Conservation (phyloP, 345 rosid genomes). For the Laguncularia racemosa region DNA sequence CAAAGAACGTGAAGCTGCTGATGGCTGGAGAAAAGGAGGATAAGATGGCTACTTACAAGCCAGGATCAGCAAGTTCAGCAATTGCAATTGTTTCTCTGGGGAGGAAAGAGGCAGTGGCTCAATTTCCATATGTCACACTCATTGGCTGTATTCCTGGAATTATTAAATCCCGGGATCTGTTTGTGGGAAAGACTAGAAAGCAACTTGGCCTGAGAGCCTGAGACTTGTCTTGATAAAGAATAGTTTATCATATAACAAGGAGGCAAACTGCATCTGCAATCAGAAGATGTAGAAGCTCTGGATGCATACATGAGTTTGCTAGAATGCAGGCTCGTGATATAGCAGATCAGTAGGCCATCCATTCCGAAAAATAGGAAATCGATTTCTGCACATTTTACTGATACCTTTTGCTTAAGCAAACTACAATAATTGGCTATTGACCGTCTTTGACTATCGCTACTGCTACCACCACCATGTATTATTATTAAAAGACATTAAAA, state of each 20-base stretch:
- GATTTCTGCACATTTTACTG: no score
- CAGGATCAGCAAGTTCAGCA: conserved; percentile 15
- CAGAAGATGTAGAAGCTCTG: no score
- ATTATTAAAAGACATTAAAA: no score
- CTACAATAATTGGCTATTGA: no score
- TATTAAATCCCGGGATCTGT: conserved; percentile 32
- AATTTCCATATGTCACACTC: conserved; percentile 24
- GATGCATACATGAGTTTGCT: no score
- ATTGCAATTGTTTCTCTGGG: conserved; percentile 33
- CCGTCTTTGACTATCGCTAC: no score
- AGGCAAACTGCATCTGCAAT: no score
- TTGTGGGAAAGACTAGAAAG: conserved; percentile 37
- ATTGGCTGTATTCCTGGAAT: conserved; percentile 30
- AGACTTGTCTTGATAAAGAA: neutral
- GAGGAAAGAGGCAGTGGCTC: conserved; percentile 33
- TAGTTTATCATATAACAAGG: neutral
- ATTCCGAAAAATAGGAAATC: no score
- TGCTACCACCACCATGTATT: no score
- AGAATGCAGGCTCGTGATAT: no score
- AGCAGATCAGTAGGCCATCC: no score
- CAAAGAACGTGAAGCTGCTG: conserved; percentile 29
- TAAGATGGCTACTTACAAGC: conserved; percentile 22
- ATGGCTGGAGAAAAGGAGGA: conserved; percentile 22
- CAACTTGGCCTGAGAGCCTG: conserved; percentile 8
- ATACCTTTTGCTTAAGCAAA: no score